Base-by-base conservation (phyloP, 2,329 filamentous ascomycete genomes). In the Metarhizium sp. region DNA sequence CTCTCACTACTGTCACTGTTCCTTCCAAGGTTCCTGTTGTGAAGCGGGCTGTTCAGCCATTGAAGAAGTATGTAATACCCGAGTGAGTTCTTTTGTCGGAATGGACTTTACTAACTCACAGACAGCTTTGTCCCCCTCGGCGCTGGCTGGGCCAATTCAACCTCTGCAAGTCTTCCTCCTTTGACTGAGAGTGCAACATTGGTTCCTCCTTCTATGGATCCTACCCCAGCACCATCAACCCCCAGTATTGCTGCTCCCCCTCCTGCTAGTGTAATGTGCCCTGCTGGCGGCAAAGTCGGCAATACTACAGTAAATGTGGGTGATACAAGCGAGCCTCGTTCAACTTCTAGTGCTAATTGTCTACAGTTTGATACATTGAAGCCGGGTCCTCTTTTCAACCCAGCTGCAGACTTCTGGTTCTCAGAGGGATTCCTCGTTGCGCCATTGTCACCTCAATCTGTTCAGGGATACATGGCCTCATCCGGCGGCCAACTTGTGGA, bases 401-500 rank as follows among this genome's bases (percentile, higher is more conserved):
- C 72, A 1, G 63, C 66, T 18, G 64, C 69, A 6, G 68, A 71
- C 50, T 64, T 73, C 32, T 74, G 72, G 72, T 74, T 74, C 55
- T 74, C 72, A 30, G 64, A 71, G 56, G 72, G 72, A 2, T 74
- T 74, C 55, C 61, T 72, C 6, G 63, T 74, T 50, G 66, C 67
- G 1, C 71, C 72, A 2, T 68, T 68, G 29, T 67, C 68, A 8
- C 61, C 65, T 2, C 62, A 69, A 38, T 59, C 64, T 20, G 57
- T 62, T 11, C 65, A 70, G 42, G 66, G 69, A 1, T 74, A 69
- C 45, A 57, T 66, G 13, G 65, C 72, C 11, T 71, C 71, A 3
- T 74, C 72, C 14, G 72, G 72, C 8, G 67, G 68, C 11, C 71
- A 72, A 42, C 63, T 74, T 1, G 62, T 73, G 2, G 70, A 74